Evolutionary conservation across 75 land plant species (phyloP), one percentile per base, ranked within the genome.

Genomic region (Chamaecyparis obtusa): DNA sequence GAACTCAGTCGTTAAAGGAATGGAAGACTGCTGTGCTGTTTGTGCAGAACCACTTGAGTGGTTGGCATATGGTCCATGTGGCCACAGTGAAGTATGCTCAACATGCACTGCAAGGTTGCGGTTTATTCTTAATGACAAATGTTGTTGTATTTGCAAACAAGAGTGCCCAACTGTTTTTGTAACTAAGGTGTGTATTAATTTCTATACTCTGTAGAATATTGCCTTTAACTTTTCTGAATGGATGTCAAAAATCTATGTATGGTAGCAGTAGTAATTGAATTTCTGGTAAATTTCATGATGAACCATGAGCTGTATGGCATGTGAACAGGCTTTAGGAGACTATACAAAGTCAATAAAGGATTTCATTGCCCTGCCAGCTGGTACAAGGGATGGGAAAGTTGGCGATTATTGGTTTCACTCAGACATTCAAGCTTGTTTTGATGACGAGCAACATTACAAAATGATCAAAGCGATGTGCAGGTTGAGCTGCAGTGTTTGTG

Each of bases 1-100:
- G 35, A 72, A 72, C 14, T 72, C 3, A 72, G 35, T 72, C 11
- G 76, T 32, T 15, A 33, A 33, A 74, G 76, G 13, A 84, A 98
- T 98, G 99, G 99, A 98, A 87, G 99, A 97, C 60, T 93, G 96
- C 83, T 98, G 99, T 87, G 99, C 97, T 4, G 99, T 98, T 33
- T 98, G 99, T 84, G 99, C 99, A 46, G 99, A 95, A 77, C 88
- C 96, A 16, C 90, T 98, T 17, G 94, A 95, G 85, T 98, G 97
- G 99, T 93, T 98, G 13, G 96, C 96, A 35, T 98, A 98, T 90
- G 99, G 99, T 0, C 78, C 92, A 14, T 97, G 99, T 87, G 99
- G 99, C 39, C 99, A 98, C 85, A 93, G 92, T 57, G 99, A 98
- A 37, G 99, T 98, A 19, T 98, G 99, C 88, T 95, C 97, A 30